A percentile compares a stretch with the other conserved stretches of the same genome.
Evolutionary conservation across 2,329 filamentous ascomycete genomes (phyloP).

Genomic region (Endocalyx cinctus): DNA sequence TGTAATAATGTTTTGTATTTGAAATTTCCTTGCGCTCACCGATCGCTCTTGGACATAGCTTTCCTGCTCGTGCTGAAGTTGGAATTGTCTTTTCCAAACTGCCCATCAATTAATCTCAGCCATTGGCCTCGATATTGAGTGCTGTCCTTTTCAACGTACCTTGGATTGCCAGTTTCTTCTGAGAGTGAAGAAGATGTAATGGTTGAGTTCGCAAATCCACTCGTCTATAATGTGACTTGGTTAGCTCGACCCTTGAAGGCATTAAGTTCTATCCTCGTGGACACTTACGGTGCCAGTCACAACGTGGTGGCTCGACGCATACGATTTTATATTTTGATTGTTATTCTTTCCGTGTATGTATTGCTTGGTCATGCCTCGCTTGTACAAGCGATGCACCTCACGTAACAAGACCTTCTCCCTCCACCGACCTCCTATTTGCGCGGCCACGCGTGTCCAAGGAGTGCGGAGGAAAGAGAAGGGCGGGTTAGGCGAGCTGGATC

Average conservation of each 20-base stretch:
- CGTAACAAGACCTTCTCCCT: slow-evolving; percentile 13
- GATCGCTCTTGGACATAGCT: slow-evolving; percentile 15
- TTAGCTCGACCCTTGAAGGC: too few species aligned
- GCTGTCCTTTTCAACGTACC: too few species aligned
- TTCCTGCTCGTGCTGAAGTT: slow-evolving; percentile 8
- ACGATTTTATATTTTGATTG: too few species aligned
- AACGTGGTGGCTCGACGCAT: too few species aligned
- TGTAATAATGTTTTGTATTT: slow-evolving; percentile 12
- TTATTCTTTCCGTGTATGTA: slow-evolving; percentile 15
- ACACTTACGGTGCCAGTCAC: slow-evolving; percentile 5
- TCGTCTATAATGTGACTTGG: too few species aligned
- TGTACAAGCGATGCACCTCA: slow-evolving; percentile 16
- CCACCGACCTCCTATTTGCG: too few species aligned
- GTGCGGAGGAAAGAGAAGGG: too few species aligned
- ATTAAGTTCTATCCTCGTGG: slow-evolving; percentile 4
- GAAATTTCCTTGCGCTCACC: slow-evolving; percentile 14
- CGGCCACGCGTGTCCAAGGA: too few species aligned
- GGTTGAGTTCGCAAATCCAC: background rate
- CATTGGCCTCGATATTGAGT: too few species aligned
- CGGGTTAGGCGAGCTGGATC: too few species aligned
- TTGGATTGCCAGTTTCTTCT: too few species aligned
- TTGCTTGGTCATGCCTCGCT: slow-evolving; percentile 24
- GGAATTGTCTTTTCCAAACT: background rate
- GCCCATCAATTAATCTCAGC: too few species aligned
- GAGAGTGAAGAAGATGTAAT: slow-evolving; percentile 2